Conservation (phyloP, 208 protist species). For the Wallacemonas sp. region DNA sequence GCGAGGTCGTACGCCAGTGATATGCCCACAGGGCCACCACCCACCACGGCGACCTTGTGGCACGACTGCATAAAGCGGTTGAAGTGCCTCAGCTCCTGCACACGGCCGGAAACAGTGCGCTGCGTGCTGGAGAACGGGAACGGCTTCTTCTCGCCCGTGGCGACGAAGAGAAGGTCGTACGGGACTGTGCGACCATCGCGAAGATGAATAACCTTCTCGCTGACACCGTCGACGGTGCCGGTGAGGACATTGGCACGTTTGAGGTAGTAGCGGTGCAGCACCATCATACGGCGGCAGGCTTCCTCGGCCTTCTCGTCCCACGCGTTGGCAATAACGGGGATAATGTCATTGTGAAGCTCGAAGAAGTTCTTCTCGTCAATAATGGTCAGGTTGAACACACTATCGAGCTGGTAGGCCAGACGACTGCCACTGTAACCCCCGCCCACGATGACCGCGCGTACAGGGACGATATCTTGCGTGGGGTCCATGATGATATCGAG, state of each 20-base stretch:
- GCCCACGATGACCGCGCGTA: conserved; percentile 78
- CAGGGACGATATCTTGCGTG: conserved; percentile 64
- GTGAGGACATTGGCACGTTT: conserved; percentile 81
- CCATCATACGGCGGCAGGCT: conserved; percentile 69
- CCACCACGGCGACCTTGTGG: conserved; percentile 81
- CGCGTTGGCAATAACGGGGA: conserved; percentile 60
- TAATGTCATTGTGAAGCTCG: conserved; percentile 84
- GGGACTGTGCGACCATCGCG: conserved; percentile 60
- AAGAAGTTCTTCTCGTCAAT: conserved; percentile 91
- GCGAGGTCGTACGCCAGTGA: conserved; percentile 73
- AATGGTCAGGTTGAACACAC: conserved; percentile 81
- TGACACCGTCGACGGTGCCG: conserved; percentile 76
- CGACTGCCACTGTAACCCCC: conserved; percentile 79
- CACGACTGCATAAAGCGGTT: conserved; percentile 68
- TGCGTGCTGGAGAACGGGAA: conserved; percentile 73
- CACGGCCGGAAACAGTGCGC: conserved; percentile 67
- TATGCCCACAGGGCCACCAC: conserved; percentile 76
- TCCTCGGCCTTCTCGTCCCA: conserved; percentile 66
- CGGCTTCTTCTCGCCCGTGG: conserved; percentile 74
- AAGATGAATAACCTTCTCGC: conserved; percentile 56
- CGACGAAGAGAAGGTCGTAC: conserved; percentile 82
- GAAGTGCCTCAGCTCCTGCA: conserved; percentile 76
- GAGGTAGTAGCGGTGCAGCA: conserved; percentile 87
- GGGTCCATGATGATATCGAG: conserved; percentile 79
- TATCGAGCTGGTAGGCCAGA: conserved; percentile 82